Percentiles rank a stretch among this genome's conserved stretches.
phyloP scores from a whole-genome alignment of 495 filamentous ascomycete genomes.

The Penicillium parvum region DNA sequence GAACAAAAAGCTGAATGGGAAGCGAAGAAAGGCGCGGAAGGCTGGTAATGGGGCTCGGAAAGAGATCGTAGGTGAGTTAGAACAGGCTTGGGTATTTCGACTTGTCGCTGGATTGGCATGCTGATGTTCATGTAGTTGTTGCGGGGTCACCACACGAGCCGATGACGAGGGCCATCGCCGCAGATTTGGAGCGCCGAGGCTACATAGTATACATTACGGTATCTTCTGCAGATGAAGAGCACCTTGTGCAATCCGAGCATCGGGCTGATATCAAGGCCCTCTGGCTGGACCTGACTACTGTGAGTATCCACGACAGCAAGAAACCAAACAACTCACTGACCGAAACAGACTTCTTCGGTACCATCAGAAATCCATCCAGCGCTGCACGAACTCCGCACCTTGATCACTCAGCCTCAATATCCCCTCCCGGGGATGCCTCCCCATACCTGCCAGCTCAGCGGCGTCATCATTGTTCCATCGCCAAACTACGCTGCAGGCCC shows the following conservation, averaged over 20 bases:
- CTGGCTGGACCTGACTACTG: constrained; percentile 70
- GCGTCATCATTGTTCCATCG: constrained; percentile 68
- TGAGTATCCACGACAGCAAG: constrained; percentile 14
- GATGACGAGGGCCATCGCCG: constrained; percentile 70
- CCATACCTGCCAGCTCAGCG: constrained; percentile 69
- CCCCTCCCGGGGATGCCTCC: constrained; percentile 67
- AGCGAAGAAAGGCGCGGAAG: constrained; percentile 68
- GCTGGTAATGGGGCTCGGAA: constrained; percentile 78
- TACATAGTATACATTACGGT: constrained; percentile 92
- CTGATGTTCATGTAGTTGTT: constrained; percentile 50
- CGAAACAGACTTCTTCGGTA: constrained; percentile 46
- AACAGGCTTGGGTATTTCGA: background rate
- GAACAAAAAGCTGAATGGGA: constrained; percentile 53
- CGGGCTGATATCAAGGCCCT: constrained; percentile 77
- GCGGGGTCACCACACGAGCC: constrained; percentile 78
- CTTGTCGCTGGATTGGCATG: background rate
- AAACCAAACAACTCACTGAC: constrained; percentile 22
- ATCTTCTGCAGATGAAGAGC: constrained; percentile 74
- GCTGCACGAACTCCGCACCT: constrained; percentile 49
- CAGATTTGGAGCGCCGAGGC: constrained; percentile 84
- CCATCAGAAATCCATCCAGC: constrained; percentile 49
- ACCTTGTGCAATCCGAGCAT: constrained; percentile 66
- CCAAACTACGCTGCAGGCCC: constrained; percentile 63
- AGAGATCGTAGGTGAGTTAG: constrained; percentile 68
- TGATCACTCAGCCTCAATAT: constrained; percentile 66